Evolutionary conservation across 2,329 filamentous ascomycete genomes (phyloP).

Genomic region (Penicillium sp.): DNA sequence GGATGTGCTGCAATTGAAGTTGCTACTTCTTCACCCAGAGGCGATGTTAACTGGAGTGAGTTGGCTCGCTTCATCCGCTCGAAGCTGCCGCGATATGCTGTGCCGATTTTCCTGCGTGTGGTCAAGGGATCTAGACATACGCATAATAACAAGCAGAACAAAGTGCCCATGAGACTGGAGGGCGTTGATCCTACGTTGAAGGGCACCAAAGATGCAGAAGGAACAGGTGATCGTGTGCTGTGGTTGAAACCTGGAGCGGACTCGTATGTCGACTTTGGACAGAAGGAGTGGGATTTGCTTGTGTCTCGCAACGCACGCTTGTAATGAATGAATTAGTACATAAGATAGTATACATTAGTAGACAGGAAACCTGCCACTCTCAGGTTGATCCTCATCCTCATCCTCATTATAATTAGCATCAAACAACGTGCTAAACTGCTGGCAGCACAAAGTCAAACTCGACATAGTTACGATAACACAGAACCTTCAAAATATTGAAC

Average conservation of each 20-base stretch:
- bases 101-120: slow-evolving; percentile 68
- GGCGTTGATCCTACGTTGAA: slow-evolving; percentile 57
- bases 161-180: slow-evolving; percentile 64
- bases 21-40: slow-evolving; percentile 14
- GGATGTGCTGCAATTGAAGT: slow-evolving; percentile 48
- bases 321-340: slow-evolving; percentile 21
- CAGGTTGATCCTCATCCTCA: too few relatives aligned
- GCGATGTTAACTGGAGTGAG: slow-evolving; percentile 56
- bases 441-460: slow-evolving; percentile 5
- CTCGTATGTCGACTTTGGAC: slow-evolving; percentile 57
- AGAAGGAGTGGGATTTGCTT: slow-evolving; percentile 56
- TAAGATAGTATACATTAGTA: background rate
- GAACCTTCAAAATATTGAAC: background rate
- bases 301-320: slow-evolving; percentile 44
- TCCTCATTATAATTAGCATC: background rate
- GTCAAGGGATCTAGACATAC: slow-evolving; percentile 44
- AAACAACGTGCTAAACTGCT: background rate
- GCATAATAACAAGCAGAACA: slow-evolving; percentile 77
- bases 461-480: background rate
- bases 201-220: slow-evolving; percentile 41
- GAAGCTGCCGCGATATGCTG: slow-evolving; percentile 67
- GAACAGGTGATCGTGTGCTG: slow-evolving; percentile 44
- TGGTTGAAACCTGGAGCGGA: slow-evolving; percentile 49
- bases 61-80: slow-evolving; percentile 57
- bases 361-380: too few relatives aligned